Evolutionary conservation across 2,329 filamentous ascomycete species (phyloP).

Genomic region (Paecilomyces fulvus): DNA sequence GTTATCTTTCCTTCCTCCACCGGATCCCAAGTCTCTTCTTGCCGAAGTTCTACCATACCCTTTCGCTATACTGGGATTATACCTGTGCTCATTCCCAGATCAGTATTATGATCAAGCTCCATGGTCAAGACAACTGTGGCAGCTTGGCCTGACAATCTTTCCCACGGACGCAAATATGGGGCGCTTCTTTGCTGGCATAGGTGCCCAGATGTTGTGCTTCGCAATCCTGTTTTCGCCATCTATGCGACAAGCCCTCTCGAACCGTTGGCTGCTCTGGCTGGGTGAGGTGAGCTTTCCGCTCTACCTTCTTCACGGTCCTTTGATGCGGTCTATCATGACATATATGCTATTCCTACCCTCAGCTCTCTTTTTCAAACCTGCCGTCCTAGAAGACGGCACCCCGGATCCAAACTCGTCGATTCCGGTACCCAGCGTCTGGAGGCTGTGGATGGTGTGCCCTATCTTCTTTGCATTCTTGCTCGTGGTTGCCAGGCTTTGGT

Average conservation of each 20-base stretch:
- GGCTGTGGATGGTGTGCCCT: constrained; percentile 32
- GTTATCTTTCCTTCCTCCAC: constrained; percentile 42
- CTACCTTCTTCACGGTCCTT: constrained; percentile 54
- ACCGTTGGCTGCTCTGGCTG: constrained; percentile 51
- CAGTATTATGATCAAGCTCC: constrained; percentile 44
- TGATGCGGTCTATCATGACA: constrained; percentile 51
- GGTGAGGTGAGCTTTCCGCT: constrained; percentile 58
- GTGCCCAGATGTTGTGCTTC: constrained; percentile 42
- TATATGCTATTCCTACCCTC: constrained; percentile 50
- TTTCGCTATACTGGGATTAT: constrained; percentile 46
- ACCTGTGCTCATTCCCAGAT: constrained; percentile 54
- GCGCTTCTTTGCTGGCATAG: constrained; percentile 43
- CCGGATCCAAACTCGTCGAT: constrained; percentile 22
- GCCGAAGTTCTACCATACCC: constrained; percentile 40
- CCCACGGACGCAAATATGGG: constrained; percentile 39
- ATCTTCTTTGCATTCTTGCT: constrained; percentile 44
- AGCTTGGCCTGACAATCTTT: constrained; percentile 13
- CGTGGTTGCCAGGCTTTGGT: constrained; percentile 43
- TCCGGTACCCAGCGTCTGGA: constrained; percentile 28
- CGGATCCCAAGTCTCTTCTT: constrained; percentile 37
- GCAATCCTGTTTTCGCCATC: constrained; percentile 46
- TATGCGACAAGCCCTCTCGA: constrained; percentile 46
- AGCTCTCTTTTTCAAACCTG: constrained; percentile 10
- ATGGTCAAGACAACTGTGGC: constrained; percentile 40
- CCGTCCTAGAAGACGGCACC: constrained; percentile 11